Evolutionary conservation across 2,329 filamentous ascomycete species (phyloP), one percentile per base, ranked within the genome.

Genomic region (Chalara sp.): DNA sequence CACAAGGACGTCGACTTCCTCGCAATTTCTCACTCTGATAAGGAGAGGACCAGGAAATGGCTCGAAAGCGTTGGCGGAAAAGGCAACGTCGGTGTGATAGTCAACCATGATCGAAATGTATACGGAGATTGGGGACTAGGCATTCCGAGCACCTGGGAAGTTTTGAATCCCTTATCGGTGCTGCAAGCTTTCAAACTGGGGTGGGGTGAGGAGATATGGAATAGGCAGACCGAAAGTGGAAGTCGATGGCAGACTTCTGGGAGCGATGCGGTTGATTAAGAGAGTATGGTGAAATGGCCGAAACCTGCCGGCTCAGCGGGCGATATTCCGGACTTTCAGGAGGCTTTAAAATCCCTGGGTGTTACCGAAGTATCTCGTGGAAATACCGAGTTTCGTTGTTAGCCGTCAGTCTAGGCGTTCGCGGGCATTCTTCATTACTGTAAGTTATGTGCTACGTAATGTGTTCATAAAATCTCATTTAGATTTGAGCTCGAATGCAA

Each of bases 61-160:
- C 6, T 62, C 10, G 45, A 49, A 6, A 53, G 58, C 3, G 44
- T 64, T 40, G 61, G 59, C 4, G 61, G 63, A 5, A 37, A 52
- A 28, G 55, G 56, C 68, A 72, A 80, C 48, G 72, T 82, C 3
- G 64, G 76, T 4, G 69, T 89, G 3, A 62, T 88, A 6, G 71
- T 83, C 32, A 84, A 89, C 65, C 67, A 75, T 11, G 70, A 76
- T 44, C 73, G 83, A 46, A 72, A 80, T 52, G 64, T 81, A 4
- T 88, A 86, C 62, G 77, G 78, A 3, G 70, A 72, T 50, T 88
- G 83, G 81, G 85, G 86, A 0, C 69, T 89, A 3, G 83, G 83
- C 6, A 67, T 56, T 13, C 76, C 77, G 1, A 75, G 71, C 21
- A 76, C 79, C 52, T 82, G 79, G 76, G 82, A 88, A 60, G 76